Evolutionary conservation across 129 eudicot genomes (phyloP).

Genomic region (Logfia minima): DNA sequence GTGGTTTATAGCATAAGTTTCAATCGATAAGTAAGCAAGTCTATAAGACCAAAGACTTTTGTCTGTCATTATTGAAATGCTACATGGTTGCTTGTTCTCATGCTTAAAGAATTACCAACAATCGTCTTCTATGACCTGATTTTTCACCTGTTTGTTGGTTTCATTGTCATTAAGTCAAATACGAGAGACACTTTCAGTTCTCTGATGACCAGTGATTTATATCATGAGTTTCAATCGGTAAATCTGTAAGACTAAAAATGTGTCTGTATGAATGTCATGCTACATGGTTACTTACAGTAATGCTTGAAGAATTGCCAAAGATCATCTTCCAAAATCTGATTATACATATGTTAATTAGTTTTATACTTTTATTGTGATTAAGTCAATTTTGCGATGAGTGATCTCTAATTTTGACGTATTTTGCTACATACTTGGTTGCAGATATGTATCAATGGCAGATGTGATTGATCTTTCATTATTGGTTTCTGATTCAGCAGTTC

Average conservation of each 20-base stretch:
- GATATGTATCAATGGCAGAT: slow-evolving; percentile 87
- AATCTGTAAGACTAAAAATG: not conserved
- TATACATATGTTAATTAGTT: not conserved
- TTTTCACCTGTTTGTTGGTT: not conserved
- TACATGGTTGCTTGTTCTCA: not conserved
- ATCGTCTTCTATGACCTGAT: not conserved
- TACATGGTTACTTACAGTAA: not conserved
- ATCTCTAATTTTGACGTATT: not conserved
- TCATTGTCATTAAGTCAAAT: not conserved
- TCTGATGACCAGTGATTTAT: not conserved
- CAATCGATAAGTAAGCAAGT: not conserved
- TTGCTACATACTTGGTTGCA: slow-evolving; percentile 42
- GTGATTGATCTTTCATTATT: slow-evolving; percentile 76
- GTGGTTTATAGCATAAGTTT: not conserved
- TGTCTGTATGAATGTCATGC: not conserved
- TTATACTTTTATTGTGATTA: not conserved
- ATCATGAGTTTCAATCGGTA: not conserved
- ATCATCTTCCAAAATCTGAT: not conserved
- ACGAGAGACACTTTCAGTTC: not conserved
- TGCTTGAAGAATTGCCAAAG: not conserved
- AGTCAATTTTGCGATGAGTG: not conserved
- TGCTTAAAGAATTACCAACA: not conserved
- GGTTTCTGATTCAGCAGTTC: slow-evolving; percentile 49
- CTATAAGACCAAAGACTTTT: not conserved
- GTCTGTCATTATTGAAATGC: slow-evolving; percentile 1